Conservation (phyloP, 768 basidiomycete genomes). For the Suillus hirtellus region DNA sequence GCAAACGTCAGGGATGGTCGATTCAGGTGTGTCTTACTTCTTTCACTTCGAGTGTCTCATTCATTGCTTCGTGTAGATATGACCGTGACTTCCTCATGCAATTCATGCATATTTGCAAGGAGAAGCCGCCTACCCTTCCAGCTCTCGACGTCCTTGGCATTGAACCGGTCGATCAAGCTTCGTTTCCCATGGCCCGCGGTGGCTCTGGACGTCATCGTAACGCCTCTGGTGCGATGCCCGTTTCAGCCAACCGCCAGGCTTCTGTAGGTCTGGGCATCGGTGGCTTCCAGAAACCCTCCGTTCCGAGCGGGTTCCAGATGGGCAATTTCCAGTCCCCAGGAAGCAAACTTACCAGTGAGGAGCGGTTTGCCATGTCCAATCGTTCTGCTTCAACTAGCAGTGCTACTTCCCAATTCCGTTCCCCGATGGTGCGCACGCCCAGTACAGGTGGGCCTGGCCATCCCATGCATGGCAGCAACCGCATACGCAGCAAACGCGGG, state of each 20-base stretch:
- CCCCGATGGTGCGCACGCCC: slow-evolving; percentile 70
- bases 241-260: slow-evolving; percentile 44
- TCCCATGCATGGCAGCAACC: slow-evolving; percentile 44
- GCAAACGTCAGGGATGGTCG: slow-evolving; percentile 81
- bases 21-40: slow-evolving; percentile 59
- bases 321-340: slow-evolving; percentile 62
- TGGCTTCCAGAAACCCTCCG: slow-evolving; percentile 33
- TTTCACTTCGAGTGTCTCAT: neutral
- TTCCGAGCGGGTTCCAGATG: slow-evolving; percentile 49
- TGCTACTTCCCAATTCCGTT: slow-evolving; percentile 49
- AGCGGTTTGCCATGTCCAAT: slow-evolving; percentile 52
- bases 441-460: slow-evolving; percentile 61
- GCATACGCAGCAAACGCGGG: slow-evolving; percentile 84
- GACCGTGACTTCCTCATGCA: slow-evolving; percentile 97
- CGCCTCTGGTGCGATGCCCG: slow-evolving; percentile 43
- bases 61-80: slow-evolving; percentile 56
- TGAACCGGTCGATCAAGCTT: slow-evolving; percentile 65
- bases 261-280: slow-evolving; percentile 51
- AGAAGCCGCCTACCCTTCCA: slow-evolving; percentile 90
- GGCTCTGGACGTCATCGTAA: slow-evolving; percentile 64
- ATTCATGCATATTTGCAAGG: slow-evolving; percentile 93
- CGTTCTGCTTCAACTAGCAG: slow-evolving; percentile 61
- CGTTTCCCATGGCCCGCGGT: slow-evolving; percentile 55
- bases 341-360: slow-evolving; percentile 66
- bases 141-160: slow-evolving; percentile 90